Evolutionary conservation across 106 monocot genomes (phyloP), one percentile per base, ranked within the genome.

Genomic region (Platanthera guangdongensis): DNA sequence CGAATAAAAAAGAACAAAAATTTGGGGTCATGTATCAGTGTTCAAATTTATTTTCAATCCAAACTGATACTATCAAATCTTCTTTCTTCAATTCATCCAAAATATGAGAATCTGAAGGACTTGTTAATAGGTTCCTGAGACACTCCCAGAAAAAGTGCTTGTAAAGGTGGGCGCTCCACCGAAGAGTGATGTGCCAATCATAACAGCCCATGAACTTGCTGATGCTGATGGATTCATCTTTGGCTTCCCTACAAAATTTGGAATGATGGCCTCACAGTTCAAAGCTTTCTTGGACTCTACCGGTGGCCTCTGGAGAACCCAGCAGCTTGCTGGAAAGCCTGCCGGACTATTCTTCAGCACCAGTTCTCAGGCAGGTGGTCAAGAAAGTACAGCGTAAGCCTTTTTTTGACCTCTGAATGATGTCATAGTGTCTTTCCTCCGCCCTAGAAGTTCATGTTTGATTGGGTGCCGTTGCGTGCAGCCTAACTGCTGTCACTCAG

Each of bases 221-320:
- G 88, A 95, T 75, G 95, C 95, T 22, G 95, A 95, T 67, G 90
- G 90, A 18, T 9, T 95, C 47, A 76, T 95, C 64, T 92, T 95
- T 67, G 92, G 95, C 2, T 95, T 95, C 77, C 95, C 95, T 2
- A 92, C 95, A 9, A 79, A 92, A 55, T 95, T 92, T 51, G 95
- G 95, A 14, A 92, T 95, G 92, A 95, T 95, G 95, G 79, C 88
- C 0, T 92, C 88, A n/a, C 95, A 95, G 46, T 90, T 95, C 74
- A 95, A 95, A 67, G 90, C 92, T 47, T 92, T 95, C 65, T 30
- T 90, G 6, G 95, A 92, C 75, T 51, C 92, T 0, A 95, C 95
- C 9, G 92, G 95, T 3, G 90, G 92, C 3, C 82, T 95, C 16
- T 95, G 95, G 95, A 82, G 80, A 63, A 50, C 86, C 6, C 95